phyloP scores from a whole-genome alignment of 495 filamentous ascomycete genomes.

The Glonium stellatum region DNA sequence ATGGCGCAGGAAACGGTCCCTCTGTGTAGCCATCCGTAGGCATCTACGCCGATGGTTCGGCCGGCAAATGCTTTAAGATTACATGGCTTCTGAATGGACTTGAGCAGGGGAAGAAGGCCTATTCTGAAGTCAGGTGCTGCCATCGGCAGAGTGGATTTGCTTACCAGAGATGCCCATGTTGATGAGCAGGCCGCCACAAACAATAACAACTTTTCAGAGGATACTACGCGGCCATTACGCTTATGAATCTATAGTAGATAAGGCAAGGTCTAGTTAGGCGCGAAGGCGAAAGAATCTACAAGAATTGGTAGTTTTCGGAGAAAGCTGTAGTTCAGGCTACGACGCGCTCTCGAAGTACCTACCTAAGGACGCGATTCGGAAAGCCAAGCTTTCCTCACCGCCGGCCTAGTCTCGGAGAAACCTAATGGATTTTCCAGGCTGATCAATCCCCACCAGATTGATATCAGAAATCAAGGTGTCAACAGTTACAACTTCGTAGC shows the following conservation, averaged over 20 bases:
- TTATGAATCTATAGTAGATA: neutral
- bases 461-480: neutral
- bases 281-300: neutral
- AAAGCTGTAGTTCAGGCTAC: neutral
- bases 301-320: neutral
- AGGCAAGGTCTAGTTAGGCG: neutral
- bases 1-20: conserved; percentile 86
- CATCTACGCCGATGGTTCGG: conserved; percentile 86
- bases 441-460: no score
- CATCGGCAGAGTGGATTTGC: conserved; percentile 2
- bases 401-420: neutral
- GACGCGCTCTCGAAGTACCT: neutral
- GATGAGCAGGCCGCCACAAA: conserved; percentile 3
- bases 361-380: neutral
- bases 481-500: neutral
- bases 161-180: conserved; percentile 42
- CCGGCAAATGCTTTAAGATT: conserved; percentile 82
- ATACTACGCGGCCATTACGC: conserved; percentile 17
- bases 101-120: conserved; percentile 88
- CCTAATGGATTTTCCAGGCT: neutral
- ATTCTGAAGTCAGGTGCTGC: neutral
- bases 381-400: neutral
- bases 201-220: neutral
- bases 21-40: conserved; percentile 97
- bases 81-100: conserved; percentile 87